phyloP scores from a whole-genome alignment of 768 basidiomycete species.

The Phaffia tasmanica region DNA sequence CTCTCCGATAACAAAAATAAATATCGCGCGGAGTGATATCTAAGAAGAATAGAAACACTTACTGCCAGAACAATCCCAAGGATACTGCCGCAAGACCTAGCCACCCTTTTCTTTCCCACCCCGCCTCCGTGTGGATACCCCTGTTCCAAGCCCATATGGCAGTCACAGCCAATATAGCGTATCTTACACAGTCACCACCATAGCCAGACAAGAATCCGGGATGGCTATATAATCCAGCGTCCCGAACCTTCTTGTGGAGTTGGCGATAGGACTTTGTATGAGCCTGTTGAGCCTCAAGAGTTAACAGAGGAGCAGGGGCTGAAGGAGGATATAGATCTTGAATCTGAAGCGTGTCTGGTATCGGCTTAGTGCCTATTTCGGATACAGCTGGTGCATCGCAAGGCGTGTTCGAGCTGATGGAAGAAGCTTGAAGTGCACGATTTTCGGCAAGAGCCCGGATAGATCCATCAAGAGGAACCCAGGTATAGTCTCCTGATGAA shows the following conservation, averaged over 20 bases:
- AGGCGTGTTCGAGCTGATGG: background rate
- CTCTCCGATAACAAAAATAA: background rate
- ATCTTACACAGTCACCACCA: constrained; percentile 76
- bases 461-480: constrained; percentile 15
- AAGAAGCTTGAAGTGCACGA: constrained; percentile 40
- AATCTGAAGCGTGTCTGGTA: background rate
- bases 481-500: constrained; percentile 9
- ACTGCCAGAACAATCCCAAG: constrained; percentile 89
- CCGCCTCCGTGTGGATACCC: background rate
- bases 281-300: constrained; percentile 3
- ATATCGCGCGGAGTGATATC: background rate
- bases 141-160: constrained; percentile 31
- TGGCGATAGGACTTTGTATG: constrained; percentile 55
- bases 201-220: constrained; percentile 69
- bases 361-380: too few species aligned
- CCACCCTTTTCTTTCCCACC: constrained; percentile 29
- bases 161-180: constrained; percentile 50
- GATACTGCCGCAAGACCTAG: constrained; percentile 52
- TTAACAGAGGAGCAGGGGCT: constrained; percentile 1
- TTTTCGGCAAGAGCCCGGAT: constrained; percentile 38
- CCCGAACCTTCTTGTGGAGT: constrained; percentile 60
- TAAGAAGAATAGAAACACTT: constrained; percentile 38
- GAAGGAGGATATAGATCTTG: constrained; percentile 15
- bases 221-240: constrained; percentile 66
- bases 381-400: background rate